Evolutionary conservation across 2,329 filamentous ascomycete species (phyloP).

Genomic region (Parastagonospora avenae): DNA sequence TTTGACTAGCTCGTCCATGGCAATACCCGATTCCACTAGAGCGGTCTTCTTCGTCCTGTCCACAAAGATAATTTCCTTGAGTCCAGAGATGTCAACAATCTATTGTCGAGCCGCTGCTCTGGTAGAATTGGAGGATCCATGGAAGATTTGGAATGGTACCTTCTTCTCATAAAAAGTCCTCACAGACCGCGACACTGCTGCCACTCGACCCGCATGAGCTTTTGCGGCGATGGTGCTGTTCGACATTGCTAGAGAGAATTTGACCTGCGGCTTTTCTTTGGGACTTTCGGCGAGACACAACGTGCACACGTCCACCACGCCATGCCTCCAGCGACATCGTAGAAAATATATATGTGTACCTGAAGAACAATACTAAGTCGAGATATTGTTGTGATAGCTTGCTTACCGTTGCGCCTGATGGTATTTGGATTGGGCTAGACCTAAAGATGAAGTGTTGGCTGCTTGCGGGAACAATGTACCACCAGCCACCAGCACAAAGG

Average conservation of each 20-base stretch:
- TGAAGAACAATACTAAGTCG: not conserved
- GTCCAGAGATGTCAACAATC: slow-evolving; percentile 49
- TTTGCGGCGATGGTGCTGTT: not conserved
- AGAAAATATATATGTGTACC: not conserved
- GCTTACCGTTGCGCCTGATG: not conserved
- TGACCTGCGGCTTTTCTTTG: not conserved
- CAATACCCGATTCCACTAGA: slow-evolving; percentile 67
- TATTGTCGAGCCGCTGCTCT: slow-evolving; percentile 1
- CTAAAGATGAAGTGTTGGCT: not conserved
- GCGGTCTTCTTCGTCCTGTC: slow-evolving; percentile 48
- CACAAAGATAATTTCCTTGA: slow-evolving; percentile 52
- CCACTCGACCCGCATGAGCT: slow-evolving; percentile 13
- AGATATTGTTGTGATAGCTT: not conserved
- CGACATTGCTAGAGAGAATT: not conserved
- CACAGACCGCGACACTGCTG: slow-evolving; percentile 8
- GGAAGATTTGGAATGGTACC: slow-evolving; percentile 54
- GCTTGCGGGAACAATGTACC: not conserved
- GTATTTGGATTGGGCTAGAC: not conserved
- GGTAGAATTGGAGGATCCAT: slow-evolving; percentile 57
- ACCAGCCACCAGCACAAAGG: not conserved
- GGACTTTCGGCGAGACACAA: too few relatives aligned
- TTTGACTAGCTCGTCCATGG: slow-evolving; percentile 65
- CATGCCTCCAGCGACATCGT: too few relatives aligned
- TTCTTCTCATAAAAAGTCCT: slow-evolving; percentile 12
- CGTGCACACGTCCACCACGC: too few relatives aligned